Base-by-base conservation (phyloP, 2,329 filamentous ascomycete genomes). In the Penicillium hordei region DNA sequence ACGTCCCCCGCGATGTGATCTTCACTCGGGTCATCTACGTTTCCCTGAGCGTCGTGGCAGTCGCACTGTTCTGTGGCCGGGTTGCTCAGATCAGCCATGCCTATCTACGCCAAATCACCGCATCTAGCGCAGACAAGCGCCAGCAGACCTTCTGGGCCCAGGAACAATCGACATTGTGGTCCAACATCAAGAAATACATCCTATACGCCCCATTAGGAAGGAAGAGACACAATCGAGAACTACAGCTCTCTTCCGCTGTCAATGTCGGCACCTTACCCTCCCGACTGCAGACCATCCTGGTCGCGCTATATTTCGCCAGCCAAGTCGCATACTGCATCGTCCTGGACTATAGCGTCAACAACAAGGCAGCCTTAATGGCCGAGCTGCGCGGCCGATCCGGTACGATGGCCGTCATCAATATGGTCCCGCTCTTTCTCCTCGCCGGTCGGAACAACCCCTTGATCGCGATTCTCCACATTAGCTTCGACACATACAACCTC, bases 401-500 rank as follows among this genome's bases (percentile, higher is more conserved):
- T 54, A 89, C 88, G 9, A 82, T 99, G 62, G 87, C 93, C 5
- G 82, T 92, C 12, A 84, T 96, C 68, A 99, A 97, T 78, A 90
- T 97, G 85, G 86, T 99, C 33, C 93, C 94, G 5, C 86, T 97
- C 31, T 83, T 97, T 68, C 84, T 97, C 63, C 85, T 97, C 57
- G 92, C 93, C 13, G 87, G 91, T 36, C 89, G 94, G 71, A 97
- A 97, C 80, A 99, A 97, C 77, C 91, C 91, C 9, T 81, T 97
- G 48, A 97, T 97, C 70, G 75, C 81, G 4, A 75, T 95, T 34
- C 82, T 97, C 57, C 86, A 89, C 67, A 89, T 97, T 72, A 93
- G 90, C 74, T 99, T 97, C 77, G 94, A 97, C 75, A 96, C 93
- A 0, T 97, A 95, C 82, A 97, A 97, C 73, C 86, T 94, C 9